Evolutionary conservation across 2,329 filamentous ascomycete genomes (phyloP), one percentile per base, ranked within the genome.

Genomic region (Stagonosporopsis tanaceti): DNA sequence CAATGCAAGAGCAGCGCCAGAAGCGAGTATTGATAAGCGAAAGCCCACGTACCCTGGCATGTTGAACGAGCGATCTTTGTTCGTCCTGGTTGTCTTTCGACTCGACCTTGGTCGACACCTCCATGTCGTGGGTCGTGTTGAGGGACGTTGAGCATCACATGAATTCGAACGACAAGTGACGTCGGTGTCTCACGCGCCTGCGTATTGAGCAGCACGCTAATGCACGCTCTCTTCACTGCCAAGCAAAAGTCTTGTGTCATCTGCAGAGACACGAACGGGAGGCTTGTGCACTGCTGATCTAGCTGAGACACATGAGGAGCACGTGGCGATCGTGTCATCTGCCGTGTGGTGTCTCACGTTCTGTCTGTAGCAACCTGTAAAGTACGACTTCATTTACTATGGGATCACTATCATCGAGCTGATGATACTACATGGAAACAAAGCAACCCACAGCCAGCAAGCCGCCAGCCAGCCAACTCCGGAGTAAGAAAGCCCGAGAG

Each of bases 131-230:
- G 25, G 47, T 50, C 44, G 46, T 62, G 57, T 47, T 59, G 54
- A 50, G 24, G 25, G 27, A 42, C 35, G 60, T 52, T 42, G 51
- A 64, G 60, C 56, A 67, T 71, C 66, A 72, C 65, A 69, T 74
- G 70, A 60, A 37, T 24, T 22, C 20, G 12, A 38, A 25, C 30
- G 41, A 39, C 25, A 46, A 55, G 71, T 74, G 69, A 72, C 70
- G 69, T 72, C 68, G 70, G 44, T 55, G 41, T 54, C 48, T 34
- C 14, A 35, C 50, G 45, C 53, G 45, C 54, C 55, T 59, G 61
- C 60, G 60, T 69, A 70, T 60, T 50, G 63, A 60, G 62, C 60
- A 62, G 57, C 59, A 60, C 59, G 64, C 70, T 67, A 71, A 67
- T 53, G 64, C 62, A 17, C 20, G 39, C 48, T 17, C 11, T 38